Evolutionary conservation across 805 yeast species (phyloP).

Genomic region (Saturnispora besseyi): DNA sequence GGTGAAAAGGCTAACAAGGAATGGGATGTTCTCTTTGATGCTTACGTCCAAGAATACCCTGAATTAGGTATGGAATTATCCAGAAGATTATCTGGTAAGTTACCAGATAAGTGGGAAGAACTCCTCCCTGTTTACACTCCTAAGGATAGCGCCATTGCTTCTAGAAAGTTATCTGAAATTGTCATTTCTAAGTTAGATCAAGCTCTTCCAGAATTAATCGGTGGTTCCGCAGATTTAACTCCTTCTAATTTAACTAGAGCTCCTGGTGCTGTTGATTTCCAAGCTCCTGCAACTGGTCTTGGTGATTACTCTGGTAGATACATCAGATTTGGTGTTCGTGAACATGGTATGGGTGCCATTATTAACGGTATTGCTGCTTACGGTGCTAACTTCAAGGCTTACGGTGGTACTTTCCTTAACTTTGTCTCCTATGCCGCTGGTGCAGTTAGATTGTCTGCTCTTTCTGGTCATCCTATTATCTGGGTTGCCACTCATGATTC

Average conservation of each 20-base stretch:
- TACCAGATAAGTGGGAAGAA: conserved; percentile 78
- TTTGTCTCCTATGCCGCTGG: conserved; percentile 79
- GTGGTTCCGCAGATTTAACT: conserved; percentile 98
- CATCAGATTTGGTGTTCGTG: conserved; percentile 97
- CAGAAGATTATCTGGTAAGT: conserved; percentile 68
- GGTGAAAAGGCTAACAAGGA: conserved; percentile 63
- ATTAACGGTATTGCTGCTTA: conserved; percentile 94
- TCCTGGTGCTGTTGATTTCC: conserved; percentile 80
- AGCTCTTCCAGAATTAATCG: conserved; percentile 77
- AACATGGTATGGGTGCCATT: conserved; percentile 98
- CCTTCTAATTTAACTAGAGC: conserved; percentile 94
- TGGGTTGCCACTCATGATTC: conserved; percentile 91
- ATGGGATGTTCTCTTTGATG: conserved; percentile 61
- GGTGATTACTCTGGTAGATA: conserved; percentile 91
- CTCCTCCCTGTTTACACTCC: conserved; percentile 73
- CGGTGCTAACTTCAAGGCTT: conserved; percentile 77
- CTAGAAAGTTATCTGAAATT: conserved; percentile 88
- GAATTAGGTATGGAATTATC: conserved; percentile 66
- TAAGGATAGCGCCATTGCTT: conserved; percentile 74
- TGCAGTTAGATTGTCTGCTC: conserved; percentile 77
- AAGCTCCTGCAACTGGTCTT: conserved; percentile 67
- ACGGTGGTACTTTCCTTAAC: conserved; percentile 97
- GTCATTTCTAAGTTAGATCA: conserved; percentile 56
- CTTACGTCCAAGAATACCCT: conserved; percentile 64
- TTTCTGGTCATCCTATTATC: conserved; percentile 73